Base-by-base conservation (phyloP, 2,329 filamentous ascomycete species). In the Cercospora sp. region DNA sequence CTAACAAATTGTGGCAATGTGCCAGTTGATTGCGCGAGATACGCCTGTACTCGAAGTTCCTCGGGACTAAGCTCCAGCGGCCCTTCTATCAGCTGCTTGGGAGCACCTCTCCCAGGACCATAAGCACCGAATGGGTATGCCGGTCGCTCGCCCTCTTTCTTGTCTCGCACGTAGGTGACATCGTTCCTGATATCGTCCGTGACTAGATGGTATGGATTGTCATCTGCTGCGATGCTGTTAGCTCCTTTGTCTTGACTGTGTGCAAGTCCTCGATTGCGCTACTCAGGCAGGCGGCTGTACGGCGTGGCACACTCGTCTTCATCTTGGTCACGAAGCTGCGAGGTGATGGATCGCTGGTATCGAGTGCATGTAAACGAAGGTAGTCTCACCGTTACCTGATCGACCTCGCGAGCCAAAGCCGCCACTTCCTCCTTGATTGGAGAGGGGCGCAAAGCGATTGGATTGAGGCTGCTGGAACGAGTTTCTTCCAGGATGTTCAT, bases 101-200 rank as follows among this genome's bases (percentile, higher is more conserved):
- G 94, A 1, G 91, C 88, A 73, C 93, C 87, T 74, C 83, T 86
- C 3, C 90, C 91, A 0, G 94, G 93, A 0, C 89, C 92, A 79
- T 97, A 98, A 23, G 90, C 86, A 1, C 94, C 97, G 26, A 97
- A 85, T 4, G 95, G 90, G 91, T 94, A 98, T 83, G 87, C 81
- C 18, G 94, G 94, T 8, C 86, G 85, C 68, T 95, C 92, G 23
- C 84, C 0, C 84, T 87, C 57, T 96, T 83, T 76, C 96, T 93
- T 63, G 58, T 64, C 66, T 65, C 42, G 42, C 55, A 33, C 31
- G 6, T 57, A 57, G 6, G 73, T 76, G 45, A 78, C 66, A 62
- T 78, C 76, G 5, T 65, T 31, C 33, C 63, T 84, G 73, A 96
- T 90, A 2, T 80, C 81, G 0, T 87, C 86, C 51, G 61, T 33